Evolutionary conservation across 1,284 basidiomycete species (phyloP).

Genomic region (Cryptococcus sp.): DNA sequence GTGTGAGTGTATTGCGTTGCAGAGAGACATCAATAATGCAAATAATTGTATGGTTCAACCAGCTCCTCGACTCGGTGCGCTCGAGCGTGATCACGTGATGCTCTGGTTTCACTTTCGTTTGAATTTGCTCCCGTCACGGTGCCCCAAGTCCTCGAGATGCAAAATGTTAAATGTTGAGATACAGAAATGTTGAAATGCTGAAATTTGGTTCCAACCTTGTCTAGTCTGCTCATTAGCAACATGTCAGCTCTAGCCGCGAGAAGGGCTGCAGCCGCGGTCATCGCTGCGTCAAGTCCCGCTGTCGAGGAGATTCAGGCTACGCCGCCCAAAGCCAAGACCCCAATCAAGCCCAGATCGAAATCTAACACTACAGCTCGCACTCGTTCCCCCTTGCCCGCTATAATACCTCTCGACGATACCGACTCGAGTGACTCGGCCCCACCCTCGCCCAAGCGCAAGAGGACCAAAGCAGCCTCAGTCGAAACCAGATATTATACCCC

Average conservation of each 20-base stretch:
- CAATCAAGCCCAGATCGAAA: no score
- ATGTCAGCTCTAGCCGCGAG: conserved; percentile 29
- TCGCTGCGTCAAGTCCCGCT: no score
- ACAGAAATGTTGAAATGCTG: no score
- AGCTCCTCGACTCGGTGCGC: background rate
- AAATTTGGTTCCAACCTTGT: no score
- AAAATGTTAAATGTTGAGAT: conserved; percentile 2
- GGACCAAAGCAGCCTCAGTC: conserved; percentile 3
- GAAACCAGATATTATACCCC: conserved; percentile 7
- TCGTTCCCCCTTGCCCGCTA: no score
- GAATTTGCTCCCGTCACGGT: background rate
- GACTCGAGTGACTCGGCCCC: background rate
- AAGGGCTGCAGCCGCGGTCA: conserved; percentile 17
- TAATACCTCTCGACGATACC: no score
- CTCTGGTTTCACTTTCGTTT: background rate
- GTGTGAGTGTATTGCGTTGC: background rate
- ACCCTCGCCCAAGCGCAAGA: conserved; percentile 12
- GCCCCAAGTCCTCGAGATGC: background rate
- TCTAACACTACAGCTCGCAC: no score
- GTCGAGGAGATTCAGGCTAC: no score
- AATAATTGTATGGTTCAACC: background rate
- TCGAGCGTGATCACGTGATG: conserved; percentile 1
- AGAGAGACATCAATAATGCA: background rate
- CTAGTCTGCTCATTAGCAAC: background rate
- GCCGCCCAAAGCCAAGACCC: no score